phyloP scores from a whole-genome alignment of 306 rosid species.

The Adenanthera pavonina region DNA sequence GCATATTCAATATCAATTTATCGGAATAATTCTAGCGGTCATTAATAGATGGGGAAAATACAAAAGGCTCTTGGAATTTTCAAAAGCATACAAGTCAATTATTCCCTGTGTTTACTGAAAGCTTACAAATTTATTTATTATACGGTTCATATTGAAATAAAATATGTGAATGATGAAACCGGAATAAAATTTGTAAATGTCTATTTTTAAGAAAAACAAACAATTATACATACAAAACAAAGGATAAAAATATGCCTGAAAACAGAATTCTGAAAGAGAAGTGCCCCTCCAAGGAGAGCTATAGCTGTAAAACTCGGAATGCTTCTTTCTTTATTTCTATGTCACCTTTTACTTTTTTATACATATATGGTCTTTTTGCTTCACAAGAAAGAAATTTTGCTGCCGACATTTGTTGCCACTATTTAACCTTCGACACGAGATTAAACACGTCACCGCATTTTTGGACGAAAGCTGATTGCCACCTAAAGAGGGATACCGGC shows the following conservation, averaged over 20 bases:
- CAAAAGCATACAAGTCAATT: not conserved
- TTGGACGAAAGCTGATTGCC: constrained; percentile 1
- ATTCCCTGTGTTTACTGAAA: not conserved
- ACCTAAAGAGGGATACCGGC: not conserved
- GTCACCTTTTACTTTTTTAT: constrained; percentile 2
- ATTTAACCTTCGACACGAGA: not conserved
- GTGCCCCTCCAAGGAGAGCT: not conserved
- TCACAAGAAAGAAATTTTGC: constrained; percentile 10
- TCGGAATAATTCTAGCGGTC: constrained; percentile 19
- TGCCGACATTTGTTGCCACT: constrained; percentile 24
- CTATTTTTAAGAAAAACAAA: not conserved
- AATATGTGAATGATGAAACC: not conserved
- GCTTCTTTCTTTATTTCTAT: constrained; percentile 10
- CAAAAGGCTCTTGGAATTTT: not conserved
- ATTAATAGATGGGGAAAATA: not conserved
- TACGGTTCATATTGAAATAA: not conserved
- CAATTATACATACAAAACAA: not conserved
- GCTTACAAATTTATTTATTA: not conserved
- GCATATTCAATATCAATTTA: constrained; percentile 22
- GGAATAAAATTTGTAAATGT: not conserved
- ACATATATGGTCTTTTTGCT: not conserved
- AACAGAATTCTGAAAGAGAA: not conserved
- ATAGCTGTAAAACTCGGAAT: not conserved
- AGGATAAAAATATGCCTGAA: not conserved
- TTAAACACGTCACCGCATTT: not conserved